phyloP scores from a whole-genome alignment of 495 filamentous ascomycete genomes.

The Jackrogersella multiformis region DNA sequence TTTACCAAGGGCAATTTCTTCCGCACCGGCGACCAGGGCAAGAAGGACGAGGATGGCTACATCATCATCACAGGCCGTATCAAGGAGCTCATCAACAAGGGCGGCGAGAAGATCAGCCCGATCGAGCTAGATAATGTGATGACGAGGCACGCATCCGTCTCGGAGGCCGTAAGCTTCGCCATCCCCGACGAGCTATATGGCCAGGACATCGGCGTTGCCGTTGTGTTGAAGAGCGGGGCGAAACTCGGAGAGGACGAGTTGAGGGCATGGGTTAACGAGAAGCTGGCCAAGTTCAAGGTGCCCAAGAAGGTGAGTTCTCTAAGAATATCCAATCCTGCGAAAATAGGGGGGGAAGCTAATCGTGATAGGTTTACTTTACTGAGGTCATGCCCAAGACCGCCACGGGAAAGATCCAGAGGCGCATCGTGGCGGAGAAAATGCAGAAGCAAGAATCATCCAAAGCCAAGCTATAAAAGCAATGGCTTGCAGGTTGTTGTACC shows the following conservation, averaged over 20 bases:
- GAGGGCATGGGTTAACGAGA: constrained; percentile 70
- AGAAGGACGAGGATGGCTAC: constrained; percentile 76
- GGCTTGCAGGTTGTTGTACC: too few relatives aligned
- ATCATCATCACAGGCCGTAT: constrained; percentile 81
- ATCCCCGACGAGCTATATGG: constrained; percentile 80
- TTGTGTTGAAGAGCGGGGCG: constrained; percentile 73
- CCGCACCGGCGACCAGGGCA: constrained; percentile 85
- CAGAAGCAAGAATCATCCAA: constrained; percentile 60
- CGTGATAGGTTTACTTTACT: constrained; percentile 73
- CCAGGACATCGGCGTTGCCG: constrained; percentile 79
- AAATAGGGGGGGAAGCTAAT: background rate
- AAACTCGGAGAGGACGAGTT: constrained; percentile 65
- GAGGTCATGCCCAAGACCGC: constrained; percentile 86
- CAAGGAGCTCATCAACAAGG: constrained; percentile 87
- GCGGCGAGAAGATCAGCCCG: constrained; percentile 83
- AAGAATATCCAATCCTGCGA: background rate
- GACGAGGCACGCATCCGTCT: constrained; percentile 70
- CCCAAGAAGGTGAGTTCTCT: constrained; percentile 72
- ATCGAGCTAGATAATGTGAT: constrained; percentile 86
- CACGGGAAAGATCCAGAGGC: constrained; percentile 86
- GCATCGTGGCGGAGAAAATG: constrained; percentile 84
- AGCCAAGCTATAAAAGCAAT: constrained; percentile 51
- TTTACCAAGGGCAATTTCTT: constrained; percentile 79
- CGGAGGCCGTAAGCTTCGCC: constrained; percentile 84
- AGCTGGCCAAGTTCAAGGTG: constrained; percentile 83